phyloP scores from a whole-genome alignment of 2,329 filamentous ascomycete genomes.

The Xylariaceae sp. region DNA sequence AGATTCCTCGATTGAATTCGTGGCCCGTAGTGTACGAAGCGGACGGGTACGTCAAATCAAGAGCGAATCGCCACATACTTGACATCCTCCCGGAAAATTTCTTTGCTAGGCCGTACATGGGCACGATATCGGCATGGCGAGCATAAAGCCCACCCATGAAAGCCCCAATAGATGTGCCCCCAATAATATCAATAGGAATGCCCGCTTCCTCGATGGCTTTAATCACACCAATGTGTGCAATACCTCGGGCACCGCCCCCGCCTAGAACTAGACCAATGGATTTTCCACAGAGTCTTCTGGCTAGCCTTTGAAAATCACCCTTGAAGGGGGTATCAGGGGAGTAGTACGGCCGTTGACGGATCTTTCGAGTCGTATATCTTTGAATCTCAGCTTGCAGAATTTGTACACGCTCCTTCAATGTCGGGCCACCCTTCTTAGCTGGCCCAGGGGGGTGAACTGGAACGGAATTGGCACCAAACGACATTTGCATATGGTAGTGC shows the following conservation, averaged over 20 bases:
- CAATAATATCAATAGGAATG: slow-evolving; percentile 90
- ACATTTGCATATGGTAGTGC: slow-evolving; percentile 97
- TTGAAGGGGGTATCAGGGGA: slow-evolving; percentile 90
- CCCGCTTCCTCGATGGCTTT: slow-evolving; percentile 92
- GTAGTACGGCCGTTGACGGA: slow-evolving; percentile 84
- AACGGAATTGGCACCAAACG: slow-evolving; percentile 69
- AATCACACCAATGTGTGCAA: slow-evolving; percentile 90
- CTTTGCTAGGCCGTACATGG: slow-evolving; percentile 94
- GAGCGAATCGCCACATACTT: slow-evolving; percentile 96
- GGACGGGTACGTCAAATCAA: slow-evolving; percentile 93
- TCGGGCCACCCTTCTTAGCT: slow-evolving; percentile 73
- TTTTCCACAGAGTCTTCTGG: slow-evolving; percentile 83
- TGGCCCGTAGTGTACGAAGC: slow-evolving; percentile 97
- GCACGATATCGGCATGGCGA: slow-evolving; percentile 91
- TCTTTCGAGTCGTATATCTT: slow-evolving; percentile 90
- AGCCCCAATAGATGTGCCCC: slow-evolving; percentile 91
- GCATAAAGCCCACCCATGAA: slow-evolving; percentile 96
- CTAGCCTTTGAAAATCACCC: slow-evolving; percentile 91
- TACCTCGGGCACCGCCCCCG: slow-evolving; percentile 85
- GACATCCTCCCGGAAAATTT: slow-evolving; percentile 99
- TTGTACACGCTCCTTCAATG: slow-evolving; percentile 87
- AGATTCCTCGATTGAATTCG: slow-evolving; percentile 97
- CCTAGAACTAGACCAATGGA: slow-evolving; percentile 91
- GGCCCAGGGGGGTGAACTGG: slow-evolving; percentile 60
- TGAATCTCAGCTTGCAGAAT: slow-evolving; percentile 95